Conservation (phyloP, 2,329 filamentous ascomycete species). For the Venturia pyrina region DNA sequence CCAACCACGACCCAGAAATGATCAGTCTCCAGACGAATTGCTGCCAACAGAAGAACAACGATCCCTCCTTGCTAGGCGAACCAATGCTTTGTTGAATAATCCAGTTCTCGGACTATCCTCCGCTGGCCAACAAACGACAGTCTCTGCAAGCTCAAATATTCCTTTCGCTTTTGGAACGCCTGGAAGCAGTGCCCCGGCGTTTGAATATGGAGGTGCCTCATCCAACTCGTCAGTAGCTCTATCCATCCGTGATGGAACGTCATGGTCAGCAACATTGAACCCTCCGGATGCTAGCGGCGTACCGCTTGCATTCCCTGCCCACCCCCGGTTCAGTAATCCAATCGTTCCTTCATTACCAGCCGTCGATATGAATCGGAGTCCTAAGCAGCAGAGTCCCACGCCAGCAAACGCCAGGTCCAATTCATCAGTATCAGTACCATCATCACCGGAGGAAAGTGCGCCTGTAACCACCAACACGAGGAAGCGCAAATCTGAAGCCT, state of each 20-base stretch:
- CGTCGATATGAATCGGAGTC: constrained; percentile 18
- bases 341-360: constrained; percentile 18
- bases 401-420: constrained; percentile 24
- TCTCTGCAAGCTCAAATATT: neutral
- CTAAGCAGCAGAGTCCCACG: constrained; percentile 27
- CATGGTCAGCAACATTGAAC: neutral
- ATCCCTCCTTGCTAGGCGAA: neutral
- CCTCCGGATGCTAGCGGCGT: neutral
- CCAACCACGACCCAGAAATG: neutral
- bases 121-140: neutral
- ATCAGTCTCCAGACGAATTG: neutral
- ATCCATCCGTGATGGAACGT: neutral
- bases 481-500: constrained; percentile 55
- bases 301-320: neutral
- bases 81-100: neutral
- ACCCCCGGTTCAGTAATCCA: constrained; percentile 17
- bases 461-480: constrained; percentile 30
- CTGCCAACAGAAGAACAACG: neutral
- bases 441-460: constrained; percentile 44
- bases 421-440: constrained; percentile 39
- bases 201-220: neutral
- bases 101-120: neutral
- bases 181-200: neutral
- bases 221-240: neutral
- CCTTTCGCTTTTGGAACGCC: constrained; percentile 4